phyloP scores from a whole-genome alignment of 164 flowering plant species.

The Umbilicus rupestris region DNA sequence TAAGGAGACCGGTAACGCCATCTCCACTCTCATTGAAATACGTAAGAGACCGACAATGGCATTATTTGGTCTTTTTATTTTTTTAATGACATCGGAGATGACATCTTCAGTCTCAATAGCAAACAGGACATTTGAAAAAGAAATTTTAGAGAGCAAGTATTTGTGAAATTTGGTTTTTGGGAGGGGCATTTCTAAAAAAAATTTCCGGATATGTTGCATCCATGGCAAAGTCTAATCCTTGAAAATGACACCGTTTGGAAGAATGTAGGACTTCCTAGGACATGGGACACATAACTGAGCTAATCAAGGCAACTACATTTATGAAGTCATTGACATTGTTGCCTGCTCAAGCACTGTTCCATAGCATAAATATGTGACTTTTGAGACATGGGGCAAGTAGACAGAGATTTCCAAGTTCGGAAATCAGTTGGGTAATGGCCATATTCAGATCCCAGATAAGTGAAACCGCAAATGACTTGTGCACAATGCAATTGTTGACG shows the following conservation, averaged over 20 bases:
- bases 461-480: not conserved
- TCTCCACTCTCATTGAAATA: too few species aligned
- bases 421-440: not conserved
- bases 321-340: not conserved
- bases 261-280: not conserved
- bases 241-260: not conserved
- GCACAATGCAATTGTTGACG: not conserved
- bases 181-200: too few species aligned
- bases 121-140: too few species aligned
- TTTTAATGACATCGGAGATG: too few species aligned
- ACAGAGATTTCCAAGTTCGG: not conserved
- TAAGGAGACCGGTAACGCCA: too few species aligned
- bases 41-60: too few species aligned
- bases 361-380: not conserved
- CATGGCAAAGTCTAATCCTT: too few species aligned
- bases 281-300: not conserved
- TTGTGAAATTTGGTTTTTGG: too few species aligned
- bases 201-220: too few species aligned
- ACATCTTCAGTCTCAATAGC: too few species aligned
- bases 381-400: not conserved
- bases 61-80: too few species aligned
- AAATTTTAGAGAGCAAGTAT: too few species aligned
- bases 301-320: constrained; percentile 2
- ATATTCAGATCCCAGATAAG: not conserved
- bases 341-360: not conserved